Evolutionary conservation across 345 rosid species (phyloP).

Genomic region (Atalantia buxifolia): DNA sequence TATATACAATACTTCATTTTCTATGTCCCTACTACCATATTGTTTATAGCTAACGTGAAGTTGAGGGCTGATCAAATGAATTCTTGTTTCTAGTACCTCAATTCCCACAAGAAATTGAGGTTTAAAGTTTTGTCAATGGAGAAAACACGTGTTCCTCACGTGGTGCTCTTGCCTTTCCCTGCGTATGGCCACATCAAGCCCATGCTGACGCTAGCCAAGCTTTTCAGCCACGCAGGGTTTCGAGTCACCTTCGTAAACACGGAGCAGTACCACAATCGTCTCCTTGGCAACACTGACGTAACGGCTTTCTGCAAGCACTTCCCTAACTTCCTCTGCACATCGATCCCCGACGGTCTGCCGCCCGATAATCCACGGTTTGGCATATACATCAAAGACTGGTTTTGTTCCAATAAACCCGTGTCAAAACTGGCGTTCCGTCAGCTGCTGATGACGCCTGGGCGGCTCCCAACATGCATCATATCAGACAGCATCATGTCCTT

Average conservation of each 20-base stretch:
- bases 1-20: no score
- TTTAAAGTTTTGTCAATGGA: background rate
- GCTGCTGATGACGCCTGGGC: slow-evolving; percentile 5
- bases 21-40: background rate
- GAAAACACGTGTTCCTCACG: slow-evolving; percentile 13
- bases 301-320: slow-evolving; percentile 25
- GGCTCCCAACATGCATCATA: slow-evolving; percentile 26
- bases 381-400: slow-evolving; percentile 3
- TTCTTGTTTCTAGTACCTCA: background rate
- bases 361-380: slow-evolving; percentile 21
- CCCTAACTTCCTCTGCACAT: slow-evolving; percentile 27
- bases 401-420: background rate
- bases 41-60: background rate
- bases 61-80: background rate
- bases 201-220: slow-evolving; percentile 59
- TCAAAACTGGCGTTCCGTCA: slow-evolving; percentile 14
- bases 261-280: slow-evolving; percentile 25
- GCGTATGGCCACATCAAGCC: slow-evolving; percentile 61
- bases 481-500: slow-evolving; percentile 37
- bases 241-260: slow-evolving; percentile 57
- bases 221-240: slow-evolving; percentile 40
- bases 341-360: slow-evolving; percentile 28
- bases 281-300: slow-evolving; percentile 19
- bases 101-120: background rate
- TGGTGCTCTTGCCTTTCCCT: slow-evolving; percentile 56